Conservation (phyloP, 2,329 filamentous ascomycete species). For the Penicillium decumbens region DNA sequence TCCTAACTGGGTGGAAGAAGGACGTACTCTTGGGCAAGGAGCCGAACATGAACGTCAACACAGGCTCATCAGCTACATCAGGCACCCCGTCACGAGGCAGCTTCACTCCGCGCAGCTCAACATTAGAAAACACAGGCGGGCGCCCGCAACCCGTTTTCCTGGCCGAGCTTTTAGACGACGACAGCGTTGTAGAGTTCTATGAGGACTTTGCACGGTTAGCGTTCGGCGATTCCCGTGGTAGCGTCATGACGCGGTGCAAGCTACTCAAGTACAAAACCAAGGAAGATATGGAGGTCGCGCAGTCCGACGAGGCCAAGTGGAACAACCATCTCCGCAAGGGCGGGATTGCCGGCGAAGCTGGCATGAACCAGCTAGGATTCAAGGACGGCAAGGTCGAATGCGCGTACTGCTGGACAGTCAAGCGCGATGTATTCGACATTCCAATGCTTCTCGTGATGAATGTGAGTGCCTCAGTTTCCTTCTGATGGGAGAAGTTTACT, state of each 20-base stretch:
- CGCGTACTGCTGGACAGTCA: slow-evolving; percentile 95
- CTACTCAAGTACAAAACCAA: slow-evolving; percentile 85
- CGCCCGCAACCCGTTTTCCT: slow-evolving; percentile 77
- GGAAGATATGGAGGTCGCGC: slow-evolving; percentile 47
- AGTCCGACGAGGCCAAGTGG: slow-evolving; percentile 45
- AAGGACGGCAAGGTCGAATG: slow-evolving; percentile 90
- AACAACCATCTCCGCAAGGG: slow-evolving; percentile 43
- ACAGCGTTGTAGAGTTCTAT: slow-evolving; percentile 90
- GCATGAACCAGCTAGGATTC: slow-evolving; percentile 72
- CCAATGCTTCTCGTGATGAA: slow-evolving; percentile 98
- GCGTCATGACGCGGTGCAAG: slow-evolving; percentile 76
- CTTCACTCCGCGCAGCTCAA: slow-evolving; percentile 46
- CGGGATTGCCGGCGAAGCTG: slow-evolving; percentile 52
- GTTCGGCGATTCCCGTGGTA: slow-evolving; percentile 84
- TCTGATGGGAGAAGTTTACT: slow-evolving; percentile 4
- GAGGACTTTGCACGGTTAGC: slow-evolving; percentile 91
- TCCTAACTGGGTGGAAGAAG: slow-evolving; percentile 89
- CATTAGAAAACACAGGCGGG: slow-evolving; percentile 39
- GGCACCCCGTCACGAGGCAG: slow-evolving; percentile 45
- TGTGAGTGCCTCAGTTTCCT: slow-evolving; percentile 56
- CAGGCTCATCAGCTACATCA: slow-evolving; percentile 49
- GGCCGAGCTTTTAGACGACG: slow-evolving; percentile 87
- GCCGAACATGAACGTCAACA: slow-evolving; percentile 81
- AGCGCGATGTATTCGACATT: slow-evolving; percentile 95
- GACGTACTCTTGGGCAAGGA: slow-evolving; percentile 83